Conservation (phyloP, 805 yeast species). For the Scheffersomyces coipomensis region DNA sequence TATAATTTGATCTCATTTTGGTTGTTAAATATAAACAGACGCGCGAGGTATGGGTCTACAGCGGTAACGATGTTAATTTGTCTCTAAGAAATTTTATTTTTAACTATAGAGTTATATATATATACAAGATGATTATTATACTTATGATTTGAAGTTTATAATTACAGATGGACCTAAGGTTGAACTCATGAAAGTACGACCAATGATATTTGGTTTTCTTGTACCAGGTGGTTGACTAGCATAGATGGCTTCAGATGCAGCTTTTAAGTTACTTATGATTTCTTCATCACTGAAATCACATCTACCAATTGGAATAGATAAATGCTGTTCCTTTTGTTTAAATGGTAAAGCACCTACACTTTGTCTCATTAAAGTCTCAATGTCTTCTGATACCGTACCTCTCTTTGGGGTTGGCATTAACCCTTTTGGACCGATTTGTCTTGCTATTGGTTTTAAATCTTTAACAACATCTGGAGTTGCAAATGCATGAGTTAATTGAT, state of each 20-base stretch:
- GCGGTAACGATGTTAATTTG: no score
- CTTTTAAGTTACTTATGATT: constrained; percentile 65
- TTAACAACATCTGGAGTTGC: constrained; percentile 81
- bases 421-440: constrained; percentile 82
- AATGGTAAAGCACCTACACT: constrained; percentile 72
- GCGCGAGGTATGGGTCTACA: no score
- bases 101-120: background rate
- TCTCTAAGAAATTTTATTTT: no score
- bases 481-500: constrained; percentile 66
- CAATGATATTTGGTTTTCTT: constrained; percentile 67
- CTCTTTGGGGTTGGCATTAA: constrained; percentile 84
- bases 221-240: constrained; percentile 55
- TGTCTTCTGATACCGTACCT: constrained; percentile 75
- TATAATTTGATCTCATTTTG: no score
- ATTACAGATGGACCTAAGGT: constrained; percentile 82
- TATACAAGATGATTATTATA: background rate
- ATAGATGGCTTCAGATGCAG: constrained; percentile 62
- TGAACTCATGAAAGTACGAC: constrained; percentile 65
- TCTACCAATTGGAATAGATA: constrained; percentile 72
- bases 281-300: constrained; percentile 77
- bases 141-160: constrained; percentile 38
- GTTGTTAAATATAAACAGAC: no score
- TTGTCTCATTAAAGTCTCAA: constrained; percentile 49
- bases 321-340: constrained; percentile 64
- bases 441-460: constrained; percentile 67